Evolutionary conservation across 83 land plant genomes (phyloP), one percentile per base, ranked within the genome.

Genomic region (Diphasiastrum complanatum): DNA sequence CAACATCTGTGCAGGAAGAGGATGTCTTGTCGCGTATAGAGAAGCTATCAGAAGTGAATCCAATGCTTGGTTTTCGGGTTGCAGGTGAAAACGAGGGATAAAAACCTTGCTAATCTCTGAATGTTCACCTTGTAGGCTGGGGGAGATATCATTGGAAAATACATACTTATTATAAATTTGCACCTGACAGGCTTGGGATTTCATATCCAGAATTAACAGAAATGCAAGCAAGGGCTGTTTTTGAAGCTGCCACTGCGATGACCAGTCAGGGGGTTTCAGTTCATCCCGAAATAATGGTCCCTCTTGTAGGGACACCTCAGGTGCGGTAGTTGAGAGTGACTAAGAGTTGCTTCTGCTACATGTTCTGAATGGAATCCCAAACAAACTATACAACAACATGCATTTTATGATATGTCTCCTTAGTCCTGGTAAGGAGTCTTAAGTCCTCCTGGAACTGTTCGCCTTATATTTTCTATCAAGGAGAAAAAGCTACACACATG

Each of bases 21-120:
- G 86, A 88, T 55, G 80, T 92, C 40, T 75, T 81, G 28, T 52
- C 82, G 16, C 83, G 87, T 30, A 78, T 92, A 45, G 98, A 92
- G 67, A 92, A 88, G 60, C 64, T 92, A 4, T 88, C 98, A 27
- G 98, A 92, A 81, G 98, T 92, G 3, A 92, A 92, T 68, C 98
- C 98, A 30, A 92, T 92, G 98, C 85, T 92, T 56, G 98, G 98
- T 27, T 92, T 88, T 51, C 87, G 49, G 98, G 98, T n/a, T 92
- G 98, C 85, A 83, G 98, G 97, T 87, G 10, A 36, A 47, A 25
- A 20, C 45, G 32, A 33, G 3, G n/a, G n/a, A n/a, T n/a, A n/a
- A n/a, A n/a, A n/a, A n/a, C n/a, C n/a, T n/a, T n/a, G n/a, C n/a
- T n/a, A n/a, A n/a, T n/a, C n/a, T n/a, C n/a, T n/a, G n/a, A n/a